phyloP scores from a whole-genome alignment of 169 alveolate genomes.

The Cyclospora cayetanensis region DNA sequence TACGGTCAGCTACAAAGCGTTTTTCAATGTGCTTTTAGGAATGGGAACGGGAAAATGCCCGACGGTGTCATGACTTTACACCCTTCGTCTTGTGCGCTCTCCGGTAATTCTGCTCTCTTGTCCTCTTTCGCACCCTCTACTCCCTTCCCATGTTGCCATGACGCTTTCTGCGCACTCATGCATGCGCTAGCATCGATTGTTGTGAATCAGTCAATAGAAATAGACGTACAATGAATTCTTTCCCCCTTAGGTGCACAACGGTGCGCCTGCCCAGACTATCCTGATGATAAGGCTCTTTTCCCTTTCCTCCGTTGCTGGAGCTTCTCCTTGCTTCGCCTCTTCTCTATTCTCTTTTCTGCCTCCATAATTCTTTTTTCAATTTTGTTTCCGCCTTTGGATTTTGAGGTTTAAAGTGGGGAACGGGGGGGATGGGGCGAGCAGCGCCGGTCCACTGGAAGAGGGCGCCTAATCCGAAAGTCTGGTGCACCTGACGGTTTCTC shows the following conservation, averaged over 20 bases:
- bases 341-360: neutral
- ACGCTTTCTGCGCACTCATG: neutral
- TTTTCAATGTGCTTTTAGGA: neutral
- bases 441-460: no score
- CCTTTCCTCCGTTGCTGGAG: neutral
- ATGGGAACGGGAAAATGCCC: constrained; percentile 43
- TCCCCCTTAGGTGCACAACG: neutral
- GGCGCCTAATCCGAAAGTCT: neutral
- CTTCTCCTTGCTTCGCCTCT: neutral
- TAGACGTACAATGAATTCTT: neutral
- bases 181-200: neutral
- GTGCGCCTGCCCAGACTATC: neutral
- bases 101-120: neutral
- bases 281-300: neutral
- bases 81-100: constrained; percentile 68
- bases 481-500: neutral
- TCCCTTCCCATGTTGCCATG: neutral
- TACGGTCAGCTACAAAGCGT: no score
- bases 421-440: no score
- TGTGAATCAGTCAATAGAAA: neutral
- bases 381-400: neutral
- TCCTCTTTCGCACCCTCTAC: neutral
- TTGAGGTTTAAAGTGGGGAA: no score
- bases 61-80: constrained; percentile 67
- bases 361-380: neutral